Base-by-base conservation (phyloP, 2,329 filamentous ascomycete species). In the Sporothrix mexicana region DNA sequence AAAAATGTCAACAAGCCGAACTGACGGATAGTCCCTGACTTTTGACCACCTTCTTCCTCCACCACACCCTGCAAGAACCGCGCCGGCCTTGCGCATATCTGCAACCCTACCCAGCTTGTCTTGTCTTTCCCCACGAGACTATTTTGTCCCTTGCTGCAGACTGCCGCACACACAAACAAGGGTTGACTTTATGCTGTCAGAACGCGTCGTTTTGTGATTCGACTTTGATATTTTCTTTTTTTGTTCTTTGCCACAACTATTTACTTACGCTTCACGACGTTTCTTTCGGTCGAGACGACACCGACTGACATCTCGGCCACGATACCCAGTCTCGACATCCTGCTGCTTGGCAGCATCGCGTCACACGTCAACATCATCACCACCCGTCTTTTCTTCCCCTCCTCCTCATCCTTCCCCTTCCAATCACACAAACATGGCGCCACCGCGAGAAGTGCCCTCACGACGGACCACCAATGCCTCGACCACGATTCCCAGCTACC, bases 401-500 rank as follows among this genome's bases (percentile, higher is more conserved):
- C 4, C 53, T 10, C 8, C 55, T 41, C 30, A 4, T 30, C 53
- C 12, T 30, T 13, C 10, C 17, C 36, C n/a, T 10, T 55, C 47
- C 43, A 53, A 36, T 64, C 23, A 10, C 49, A 47, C 51, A 57
- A 15, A 43, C 41, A 76, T 76, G 75, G 41, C 59, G 5, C 69
- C 43, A 68, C 69, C 72, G 5, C 73, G 76, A n/a, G 76, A 77
- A 51, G 55, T 59, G 70, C 62, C 76, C 71, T 74, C 72, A 77
- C 80, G 80, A 77, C 80, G 79, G 77, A 78, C 74, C 57, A 69
- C 75, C 45, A 78, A 76, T 75, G 75, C 77, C 43, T 78, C 78
- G 5, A 59, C 72, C 0, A 25, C 36, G 59, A 55, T 75, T 17
- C 36, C 76, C 36, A 72, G 69, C 45, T 49, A 74, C 10, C 75